Evolutionary conservation across 192 early-diverging fungal genomes (phyloP).

Genomic region (Linnemannia hyalina): DNA sequence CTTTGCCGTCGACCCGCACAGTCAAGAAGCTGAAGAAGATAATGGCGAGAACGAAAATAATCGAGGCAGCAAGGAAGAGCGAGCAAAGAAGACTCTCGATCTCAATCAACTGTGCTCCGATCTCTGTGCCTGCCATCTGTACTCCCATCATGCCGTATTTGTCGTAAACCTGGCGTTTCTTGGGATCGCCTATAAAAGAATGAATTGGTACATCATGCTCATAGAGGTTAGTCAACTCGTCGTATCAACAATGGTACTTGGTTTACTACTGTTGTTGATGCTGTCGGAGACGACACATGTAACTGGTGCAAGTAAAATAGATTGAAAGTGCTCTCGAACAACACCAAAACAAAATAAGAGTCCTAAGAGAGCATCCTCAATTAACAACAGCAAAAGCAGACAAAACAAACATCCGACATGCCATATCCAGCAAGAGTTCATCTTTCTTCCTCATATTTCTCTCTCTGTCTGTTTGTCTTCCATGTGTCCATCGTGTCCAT

Average conservation of each 20-base stretch:
- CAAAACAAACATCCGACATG: slow-evolving; percentile 3
- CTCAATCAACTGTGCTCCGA: slow-evolving; percentile 74
- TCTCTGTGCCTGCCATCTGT: slow-evolving; percentile 79
- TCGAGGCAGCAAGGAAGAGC: slow-evolving; percentile 65
- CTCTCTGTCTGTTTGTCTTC: neutral
- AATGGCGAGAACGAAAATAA: slow-evolving; percentile 75
- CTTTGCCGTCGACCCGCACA: slow-evolving; percentile 77
- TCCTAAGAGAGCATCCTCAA: slow-evolving; percentile 5
- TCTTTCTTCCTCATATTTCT: neutral
- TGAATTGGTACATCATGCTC: neutral
- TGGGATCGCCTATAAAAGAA: slow-evolving; percentile 69
- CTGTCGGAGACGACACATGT: slow-evolving; percentile 2
- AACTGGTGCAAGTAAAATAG: neutral
- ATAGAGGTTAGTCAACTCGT: neutral
- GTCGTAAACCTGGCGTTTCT: slow-evolving; percentile 92
- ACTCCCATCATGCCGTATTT: slow-evolving; percentile 87
- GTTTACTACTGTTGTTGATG: neutral
- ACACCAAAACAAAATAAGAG: neutral
- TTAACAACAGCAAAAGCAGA: neutral
- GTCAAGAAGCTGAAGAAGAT: slow-evolving; percentile 88
- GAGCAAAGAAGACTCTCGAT: slow-evolving; percentile 75
- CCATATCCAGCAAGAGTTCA: neutral
- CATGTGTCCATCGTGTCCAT: neutral
- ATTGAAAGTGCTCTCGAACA: slow-evolving; percentile 9
- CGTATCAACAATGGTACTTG: neutral